phyloP scores from a whole-genome alignment of 441 rosid genomes.

The Raphanus hybrid region DNA sequence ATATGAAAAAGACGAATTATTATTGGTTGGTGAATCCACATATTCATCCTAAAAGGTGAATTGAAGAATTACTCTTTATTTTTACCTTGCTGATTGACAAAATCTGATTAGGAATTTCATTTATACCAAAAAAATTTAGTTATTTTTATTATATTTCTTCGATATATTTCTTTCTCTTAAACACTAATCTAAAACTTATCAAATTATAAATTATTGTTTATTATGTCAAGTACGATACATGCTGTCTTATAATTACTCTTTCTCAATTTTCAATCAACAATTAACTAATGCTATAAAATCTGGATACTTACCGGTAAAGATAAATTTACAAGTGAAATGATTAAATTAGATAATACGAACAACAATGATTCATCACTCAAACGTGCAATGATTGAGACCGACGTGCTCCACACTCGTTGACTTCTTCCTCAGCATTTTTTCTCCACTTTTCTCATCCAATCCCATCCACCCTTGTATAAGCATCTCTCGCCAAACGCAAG shows the following conservation, averaged over 20 bases:
- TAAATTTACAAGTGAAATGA: neutral
- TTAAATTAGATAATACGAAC: neutral
- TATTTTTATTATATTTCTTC: no score
- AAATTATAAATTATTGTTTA: neutral
- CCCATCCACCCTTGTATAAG: conserved; percentile 33
- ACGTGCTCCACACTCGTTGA: conserved; percentile 41
- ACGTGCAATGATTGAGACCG: conserved; percentile 34
- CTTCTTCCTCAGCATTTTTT: conserved; percentile 30
- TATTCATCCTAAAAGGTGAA: no score
- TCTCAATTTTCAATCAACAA: neutral
- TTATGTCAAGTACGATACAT: neutral
- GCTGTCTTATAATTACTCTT: conserved; percentile 1
- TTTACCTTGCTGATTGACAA: no score
- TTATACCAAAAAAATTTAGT: no score
- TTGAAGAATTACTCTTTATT: no score
- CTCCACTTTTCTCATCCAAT: conserved; percentile 35
- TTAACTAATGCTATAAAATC: neutral
- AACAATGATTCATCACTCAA: conserved; percentile 7
- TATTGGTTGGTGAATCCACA: no score
- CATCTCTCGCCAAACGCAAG: conserved; percentile 28
- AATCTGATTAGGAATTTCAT: no score
- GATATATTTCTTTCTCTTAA: no score
- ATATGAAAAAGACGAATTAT: no score
- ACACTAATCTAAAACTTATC: no score
- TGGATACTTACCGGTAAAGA: neutral